Evolutionary conservation across 2,329 filamentous ascomycete genomes (phyloP).

Genomic region (Thielaviopsis euricoi): DNA sequence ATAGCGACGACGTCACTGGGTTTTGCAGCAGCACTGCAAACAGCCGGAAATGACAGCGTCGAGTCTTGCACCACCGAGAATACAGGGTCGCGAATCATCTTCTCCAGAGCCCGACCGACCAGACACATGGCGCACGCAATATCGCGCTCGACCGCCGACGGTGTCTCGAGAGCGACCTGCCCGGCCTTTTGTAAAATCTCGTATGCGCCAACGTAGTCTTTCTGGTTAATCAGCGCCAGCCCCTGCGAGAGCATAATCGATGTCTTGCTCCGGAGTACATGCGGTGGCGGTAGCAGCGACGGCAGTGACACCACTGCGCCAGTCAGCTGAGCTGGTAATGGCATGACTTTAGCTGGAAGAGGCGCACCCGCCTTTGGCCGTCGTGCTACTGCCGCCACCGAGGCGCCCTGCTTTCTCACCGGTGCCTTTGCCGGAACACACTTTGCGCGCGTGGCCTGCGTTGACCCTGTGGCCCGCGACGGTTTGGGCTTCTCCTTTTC

Average conservation of each 20-base stretch:
- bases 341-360: background rate
- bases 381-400: conserved; percentile 1
- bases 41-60: conserved; percentile 69
- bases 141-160: conserved; percentile 30
- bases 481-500: background rate
- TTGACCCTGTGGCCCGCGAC: conserved; percentile 16
- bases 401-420: conserved; percentile 11
- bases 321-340: background rate
- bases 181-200: conserved; percentile 34
- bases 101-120: conserved; percentile 49
- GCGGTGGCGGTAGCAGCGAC: background rate
- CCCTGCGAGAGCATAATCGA: conserved; percentile 23
- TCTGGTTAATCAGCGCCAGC: conserved; percentile 28
- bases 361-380: background rate
- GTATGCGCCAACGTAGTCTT: conserved; percentile 42
- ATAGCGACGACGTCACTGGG: conserved; percentile 1
- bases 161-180: conserved; percentile 6
- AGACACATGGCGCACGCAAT: conserved; percentile 52
- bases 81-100: conserved; percentile 64
- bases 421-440: conserved; percentile 12
- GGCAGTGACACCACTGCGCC: background rate
- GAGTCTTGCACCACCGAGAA: conserved; percentile 87
- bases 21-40: conserved; percentile 23
- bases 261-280: conserved; percentile 19
- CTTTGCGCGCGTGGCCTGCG: conserved; percentile 10